Conservation (phyloP, 352 stramenopile species). For the Phytophthora foliorum region DNA sequence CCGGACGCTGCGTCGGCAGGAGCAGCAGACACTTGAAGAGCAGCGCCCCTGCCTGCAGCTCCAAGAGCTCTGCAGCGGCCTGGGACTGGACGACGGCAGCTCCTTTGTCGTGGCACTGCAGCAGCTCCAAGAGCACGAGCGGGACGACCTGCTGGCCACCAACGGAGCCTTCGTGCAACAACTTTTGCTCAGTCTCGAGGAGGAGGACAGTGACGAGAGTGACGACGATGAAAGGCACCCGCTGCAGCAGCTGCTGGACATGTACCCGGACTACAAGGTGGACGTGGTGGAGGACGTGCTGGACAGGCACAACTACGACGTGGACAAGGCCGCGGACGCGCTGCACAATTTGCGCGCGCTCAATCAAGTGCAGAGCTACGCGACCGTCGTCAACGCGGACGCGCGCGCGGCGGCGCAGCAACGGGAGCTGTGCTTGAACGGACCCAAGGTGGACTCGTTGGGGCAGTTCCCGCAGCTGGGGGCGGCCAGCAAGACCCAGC, state of each 20-base stretch:
- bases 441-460: slow-evolving; percentile 54
- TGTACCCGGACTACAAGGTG: slow-evolving; percentile 68
- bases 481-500: slow-evolving; percentile 40
- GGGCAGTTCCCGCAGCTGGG: slow-evolving; percentile 63
- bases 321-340: slow-evolving; percentile 60
- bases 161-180: slow-evolving; percentile 77
- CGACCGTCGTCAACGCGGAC: slow-evolving; percentile 56
- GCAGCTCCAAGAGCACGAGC: slow-evolving; percentile 52
- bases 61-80: slow-evolving; percentile 59
- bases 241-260: slow-evolving; percentile 56
- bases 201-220: slow-evolving; percentile 45
- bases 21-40: slow-evolving; percentile 37
- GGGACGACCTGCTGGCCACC: slow-evolving; percentile 47
- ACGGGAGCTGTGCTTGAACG: slow-evolving; percentile 31
- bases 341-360: slow-evolving; percentile 66
- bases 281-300: slow-evolving; percentile 75
- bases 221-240: slow-evolving; percentile 56
- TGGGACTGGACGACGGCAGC: slow-evolving; percentile 62
- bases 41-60: slow-evolving; percentile 51
- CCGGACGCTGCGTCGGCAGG: slow-evolving; percentile 49
- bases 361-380: slow-evolving; percentile 70
- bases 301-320: slow-evolving; percentile 64
- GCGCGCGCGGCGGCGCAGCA: slow-evolving; percentile 27
- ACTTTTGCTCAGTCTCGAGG: slow-evolving; percentile 64
- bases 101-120: slow-evolving; percentile 63